Evolutionary conservation across 116 monocot species (phyloP), one percentile per base, ranked within the genome.

Genomic region (Posidonia oceanica): DNA sequence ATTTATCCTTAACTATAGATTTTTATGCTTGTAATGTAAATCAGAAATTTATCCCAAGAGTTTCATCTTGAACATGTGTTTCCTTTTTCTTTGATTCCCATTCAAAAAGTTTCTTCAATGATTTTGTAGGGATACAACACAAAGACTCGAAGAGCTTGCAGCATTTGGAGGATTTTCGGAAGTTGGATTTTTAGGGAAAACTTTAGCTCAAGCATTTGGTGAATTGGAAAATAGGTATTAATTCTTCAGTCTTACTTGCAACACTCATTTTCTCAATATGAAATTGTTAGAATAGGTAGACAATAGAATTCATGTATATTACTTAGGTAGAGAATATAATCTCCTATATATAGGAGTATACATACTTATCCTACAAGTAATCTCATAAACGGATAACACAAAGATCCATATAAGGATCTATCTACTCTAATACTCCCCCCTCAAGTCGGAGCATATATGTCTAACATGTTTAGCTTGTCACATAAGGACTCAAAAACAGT

Each of bases 91-190:
- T 52, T 52, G n/a, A 67, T 18, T 67, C 21, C 10, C 11, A 20
- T 52, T 67, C 12, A 22, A 52, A 52, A 7, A 37, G 36, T 8
- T 8, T 56, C 54, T 29, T 48, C 44, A 61, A 53, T 74, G 52
- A 3, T 69, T 56, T 63, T 74, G 54, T 73, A 96, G 96, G 55
- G 85, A 82, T 13, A 87, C 87, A 57, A 78, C 63, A 63, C 75
- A 78, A 38, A 84, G 72, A 72, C 17, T 92, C 74, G 89, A 97
- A 75, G 77, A 97, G 71, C 89, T 92, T 61, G 81, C 79, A 63
- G 71, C 57, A 40, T 87, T 97, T 73, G 97, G 97, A 69, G 97
- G 97, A 66, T 97, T 89, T 85, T 62, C 76, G 13, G 93, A 97
- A 73, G 69, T 77, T 56, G 82, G 72, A 66, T 89, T 73, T 71